Conservation (phyloP, 352 stramenopile genomes). For the Phytophthora fragariaefolia region DNA sequence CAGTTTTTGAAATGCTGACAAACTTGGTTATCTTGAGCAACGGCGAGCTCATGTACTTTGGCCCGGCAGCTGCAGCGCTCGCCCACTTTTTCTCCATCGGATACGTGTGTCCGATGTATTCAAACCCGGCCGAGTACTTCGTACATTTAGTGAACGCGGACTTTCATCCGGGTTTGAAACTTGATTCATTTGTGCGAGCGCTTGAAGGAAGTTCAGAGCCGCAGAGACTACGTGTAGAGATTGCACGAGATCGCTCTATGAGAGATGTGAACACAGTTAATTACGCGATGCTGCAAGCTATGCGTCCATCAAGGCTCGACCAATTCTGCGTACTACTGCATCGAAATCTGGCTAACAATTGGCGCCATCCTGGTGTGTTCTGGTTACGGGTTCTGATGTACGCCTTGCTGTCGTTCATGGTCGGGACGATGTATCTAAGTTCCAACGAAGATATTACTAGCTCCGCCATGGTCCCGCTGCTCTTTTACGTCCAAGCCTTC, state of each 20-base stretch:
- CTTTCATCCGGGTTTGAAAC: slow-evolving; percentile 42
- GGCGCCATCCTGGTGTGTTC: slow-evolving; percentile 74
- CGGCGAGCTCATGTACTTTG: slow-evolving; percentile 92
- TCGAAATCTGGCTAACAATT: slow-evolving; percentile 66
- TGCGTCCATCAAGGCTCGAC: slow-evolving; percentile 45
- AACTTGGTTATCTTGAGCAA: slow-evolving; percentile 67
- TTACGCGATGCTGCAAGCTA: slow-evolving; percentile 43
- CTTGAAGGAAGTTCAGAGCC: slow-evolving; percentile 39
- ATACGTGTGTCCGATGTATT: slow-evolving; percentile 68
- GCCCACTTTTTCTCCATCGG: slow-evolving; percentile 58
- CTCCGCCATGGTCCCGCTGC: slow-evolving; percentile 56
- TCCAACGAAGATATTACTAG: slow-evolving; percentile 48
- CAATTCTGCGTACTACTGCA: slow-evolving; percentile 67
- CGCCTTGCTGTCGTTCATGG: slow-evolving; percentile 69
- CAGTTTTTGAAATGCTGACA: slow-evolving; percentile 70
- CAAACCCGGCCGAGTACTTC: slow-evolving; percentile 75
- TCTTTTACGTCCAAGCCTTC: slow-evolving; percentile 92
- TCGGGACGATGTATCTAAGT: slow-evolving; percentile 76
- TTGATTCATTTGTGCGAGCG: slow-evolving; percentile 41
- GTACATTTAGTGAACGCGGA: slow-evolving; percentile 68
- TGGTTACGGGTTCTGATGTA: slow-evolving; percentile 86
- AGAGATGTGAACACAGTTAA: slow-evolving; percentile 31
- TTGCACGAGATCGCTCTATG: slow-evolving; percentile 41
- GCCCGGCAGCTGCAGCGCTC: slow-evolving; percentile 60
- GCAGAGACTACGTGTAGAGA: slow-evolving; percentile 37